A percentile compares a stretch with the other conserved stretches of the same genome.
Conservation (phyloP, 2,329 filamentous ascomycete genomes). For the Epichloe gansuensis region DNA sequence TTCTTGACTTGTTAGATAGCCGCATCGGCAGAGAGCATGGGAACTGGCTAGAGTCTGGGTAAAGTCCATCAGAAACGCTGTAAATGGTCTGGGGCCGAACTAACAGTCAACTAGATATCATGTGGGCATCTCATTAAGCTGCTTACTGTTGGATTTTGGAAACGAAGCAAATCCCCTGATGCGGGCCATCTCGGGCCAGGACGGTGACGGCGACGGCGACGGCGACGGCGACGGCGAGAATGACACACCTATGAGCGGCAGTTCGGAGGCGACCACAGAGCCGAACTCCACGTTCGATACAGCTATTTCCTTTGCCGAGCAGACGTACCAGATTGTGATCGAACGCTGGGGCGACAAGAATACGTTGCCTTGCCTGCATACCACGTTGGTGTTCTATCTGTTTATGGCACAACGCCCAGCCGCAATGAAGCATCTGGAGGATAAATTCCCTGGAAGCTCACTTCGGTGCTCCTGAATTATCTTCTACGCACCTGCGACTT, state of each 20-base stretch:
- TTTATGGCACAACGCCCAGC: constrained; percentile 23
- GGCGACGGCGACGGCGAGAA: constrained; percentile 17
- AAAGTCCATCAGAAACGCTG: constrained; percentile 4
- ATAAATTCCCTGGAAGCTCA: constrained; percentile 40
- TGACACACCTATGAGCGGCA: constrained; percentile 13
- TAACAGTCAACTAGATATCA: constrained; percentile 16
- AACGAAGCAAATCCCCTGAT: constrained; percentile 33
- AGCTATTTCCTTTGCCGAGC: constrained; percentile 29
- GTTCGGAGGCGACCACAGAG: constrained; percentile 11
- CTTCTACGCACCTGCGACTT: constrained; percentile 16
- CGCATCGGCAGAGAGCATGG: constrained; percentile 39
- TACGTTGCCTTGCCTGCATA: constrained; percentile 50
- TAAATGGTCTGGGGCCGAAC: neutral
- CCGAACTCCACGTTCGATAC: constrained; percentile 18
- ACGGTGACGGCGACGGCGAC: constrained; percentile 14
- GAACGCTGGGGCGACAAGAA: constrained; percentile 43
- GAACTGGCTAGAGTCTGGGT: constrained; percentile 41
- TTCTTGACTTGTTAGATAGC: constrained; percentile 40
- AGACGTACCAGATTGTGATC: constrained; percentile 35
- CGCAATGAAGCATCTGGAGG: constrained; percentile 12
- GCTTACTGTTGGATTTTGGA: constrained; percentile 23
- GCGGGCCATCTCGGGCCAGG: constrained; percentile 22
- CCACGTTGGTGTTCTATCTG: constrained; percentile 46
- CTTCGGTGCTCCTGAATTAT: constrained; percentile 27
- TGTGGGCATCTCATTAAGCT: constrained; percentile 20